Conservation (phyloP, 1,284 basidiomycete species). For the Ustilago xerochloae region DNA sequence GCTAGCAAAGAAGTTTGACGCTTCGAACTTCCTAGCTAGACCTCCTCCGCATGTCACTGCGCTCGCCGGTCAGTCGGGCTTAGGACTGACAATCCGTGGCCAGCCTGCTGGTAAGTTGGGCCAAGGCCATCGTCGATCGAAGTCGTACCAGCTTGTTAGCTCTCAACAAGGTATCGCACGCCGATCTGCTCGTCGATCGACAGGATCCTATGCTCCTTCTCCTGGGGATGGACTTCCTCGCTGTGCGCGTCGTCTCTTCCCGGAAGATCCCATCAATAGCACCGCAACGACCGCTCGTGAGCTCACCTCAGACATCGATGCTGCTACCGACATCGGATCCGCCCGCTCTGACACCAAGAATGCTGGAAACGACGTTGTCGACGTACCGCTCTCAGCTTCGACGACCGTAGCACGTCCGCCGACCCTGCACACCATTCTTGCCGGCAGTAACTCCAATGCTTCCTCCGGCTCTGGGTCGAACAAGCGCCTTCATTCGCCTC, state of each 20-base stretch:
- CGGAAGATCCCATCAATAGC: not conserved
- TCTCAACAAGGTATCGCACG: not conserved
- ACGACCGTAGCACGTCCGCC: not conserved
- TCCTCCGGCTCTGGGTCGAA: not conserved
- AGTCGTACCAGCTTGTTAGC: conserved; percentile 24
- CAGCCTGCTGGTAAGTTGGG: conserved; percentile 5
- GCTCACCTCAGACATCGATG: not conserved
- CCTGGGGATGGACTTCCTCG: conserved; percentile 13
- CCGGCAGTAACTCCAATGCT: not conserved
- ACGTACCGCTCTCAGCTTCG: not conserved
- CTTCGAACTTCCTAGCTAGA: conserved; percentile 21
- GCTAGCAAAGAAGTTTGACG: conserved; percentile 43
- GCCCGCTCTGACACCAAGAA: conserved; percentile 32
- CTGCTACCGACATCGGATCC: conserved; percentile 21
- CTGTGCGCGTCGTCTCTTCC: conserved; percentile 34
- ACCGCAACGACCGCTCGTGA: not conserved
- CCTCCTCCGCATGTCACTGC: conserved; percentile 27
- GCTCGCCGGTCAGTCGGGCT: conserved; percentile 4
- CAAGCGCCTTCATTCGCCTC: not conserved
- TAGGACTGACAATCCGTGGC: conserved; percentile 21
- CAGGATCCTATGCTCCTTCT: conserved; percentile 15
- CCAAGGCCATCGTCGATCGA: conserved; percentile 36
- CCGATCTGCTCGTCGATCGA: conserved; percentile 16
- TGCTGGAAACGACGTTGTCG: conserved; percentile 7
- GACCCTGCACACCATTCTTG: conserved; percentile 10